Conservation (phyloP, 2,329 filamentous ascomycete species). For the Arthrobotrys pseudoclavata region DNA sequence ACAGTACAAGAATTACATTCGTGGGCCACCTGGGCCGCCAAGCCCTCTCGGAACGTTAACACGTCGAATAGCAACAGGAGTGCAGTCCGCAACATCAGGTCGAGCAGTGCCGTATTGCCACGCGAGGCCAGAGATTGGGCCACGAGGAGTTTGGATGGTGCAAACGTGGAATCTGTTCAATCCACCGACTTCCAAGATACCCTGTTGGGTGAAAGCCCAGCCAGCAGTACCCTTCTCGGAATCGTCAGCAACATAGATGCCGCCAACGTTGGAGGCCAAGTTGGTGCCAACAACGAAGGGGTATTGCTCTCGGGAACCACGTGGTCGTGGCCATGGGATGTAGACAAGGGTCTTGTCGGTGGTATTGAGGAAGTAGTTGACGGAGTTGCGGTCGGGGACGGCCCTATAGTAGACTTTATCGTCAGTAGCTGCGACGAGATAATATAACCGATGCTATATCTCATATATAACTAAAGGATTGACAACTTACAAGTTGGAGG, state of each 20-base stretch:
- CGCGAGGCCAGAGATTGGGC: conserved; percentile 27
- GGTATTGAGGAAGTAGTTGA: conserved; percentile 29
- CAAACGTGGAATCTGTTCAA: conserved; percentile 40
- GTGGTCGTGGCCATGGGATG: conserved; percentile 29
- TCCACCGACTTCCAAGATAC: conserved; percentile 17
- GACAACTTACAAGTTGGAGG: conserved; percentile 31
- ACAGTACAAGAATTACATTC: neutral
- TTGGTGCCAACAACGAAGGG: conserved; percentile 23
- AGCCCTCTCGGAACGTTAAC: conserved; percentile 3
- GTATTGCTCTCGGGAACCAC: conserved; percentile 27
- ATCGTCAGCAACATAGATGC: conserved; percentile 29
- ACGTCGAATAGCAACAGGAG: conserved; percentile 16
- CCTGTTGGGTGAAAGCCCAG: conserved; percentile 28
- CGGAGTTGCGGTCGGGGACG: neutral
- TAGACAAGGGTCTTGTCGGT: conserved; percentile 40
- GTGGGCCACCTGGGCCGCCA: conserved; percentile 4
- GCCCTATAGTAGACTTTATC: neutral
- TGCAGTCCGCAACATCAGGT: conserved; percentile 30
- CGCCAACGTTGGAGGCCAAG: conserved; percentile 33
- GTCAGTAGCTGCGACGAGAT: neutral
- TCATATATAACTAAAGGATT: too few relatives aligned
- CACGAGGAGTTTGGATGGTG: conserved; percentile 32
- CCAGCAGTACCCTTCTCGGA: conserved; percentile 8
- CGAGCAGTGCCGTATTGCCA: conserved; percentile 33
- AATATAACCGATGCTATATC: too few relatives aligned